These are phyloP conservation scores for Sorghum bicolor DNA, from an alignment of 176 grass and related monocot genomes.

Conservation along the genomic window DNA sequence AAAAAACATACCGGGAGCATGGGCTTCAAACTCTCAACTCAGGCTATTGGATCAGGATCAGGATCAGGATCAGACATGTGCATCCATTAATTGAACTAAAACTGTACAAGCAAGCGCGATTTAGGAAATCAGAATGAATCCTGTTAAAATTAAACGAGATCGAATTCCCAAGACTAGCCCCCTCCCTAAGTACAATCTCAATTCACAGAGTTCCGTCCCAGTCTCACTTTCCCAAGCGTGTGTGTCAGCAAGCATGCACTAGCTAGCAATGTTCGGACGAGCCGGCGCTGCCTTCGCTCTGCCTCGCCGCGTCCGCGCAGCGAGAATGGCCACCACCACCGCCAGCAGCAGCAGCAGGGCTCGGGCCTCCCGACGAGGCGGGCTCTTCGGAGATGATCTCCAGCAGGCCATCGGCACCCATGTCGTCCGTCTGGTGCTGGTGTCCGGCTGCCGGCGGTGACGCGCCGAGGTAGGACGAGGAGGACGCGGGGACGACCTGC, in stretches of 20 bases:
- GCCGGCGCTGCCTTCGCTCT: neutral
- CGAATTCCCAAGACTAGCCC: neutral
- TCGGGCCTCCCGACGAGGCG: neutral
- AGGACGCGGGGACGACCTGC: constrained; percentile 5
- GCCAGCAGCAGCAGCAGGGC: neutral
- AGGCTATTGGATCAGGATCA: neutral
- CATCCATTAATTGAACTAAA: neutral
- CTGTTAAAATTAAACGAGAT: neutral
- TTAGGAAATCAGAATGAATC: neutral
- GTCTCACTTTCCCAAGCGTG: neutral
- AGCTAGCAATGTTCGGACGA: constrained; percentile 5
- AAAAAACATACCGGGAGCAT: neutral
- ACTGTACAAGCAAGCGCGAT: neutral
- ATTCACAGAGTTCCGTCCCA: neutral
- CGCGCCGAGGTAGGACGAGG: neutral
- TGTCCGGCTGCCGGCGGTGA: neutral
- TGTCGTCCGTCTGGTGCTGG: neutral
- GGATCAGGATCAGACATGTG: too few species aligned
- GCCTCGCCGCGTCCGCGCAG: neutral
- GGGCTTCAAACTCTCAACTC: neutral
- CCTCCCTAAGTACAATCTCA: constrained; percentile 11
- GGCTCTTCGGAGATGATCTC: constrained; percentile 34
- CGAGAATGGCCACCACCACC: neutral
- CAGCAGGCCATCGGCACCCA: neutral
- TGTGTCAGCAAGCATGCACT: neutral